Conservation (phyloP, 768 basidiomycete species). For the Pleurotus eryngii region DNA sequence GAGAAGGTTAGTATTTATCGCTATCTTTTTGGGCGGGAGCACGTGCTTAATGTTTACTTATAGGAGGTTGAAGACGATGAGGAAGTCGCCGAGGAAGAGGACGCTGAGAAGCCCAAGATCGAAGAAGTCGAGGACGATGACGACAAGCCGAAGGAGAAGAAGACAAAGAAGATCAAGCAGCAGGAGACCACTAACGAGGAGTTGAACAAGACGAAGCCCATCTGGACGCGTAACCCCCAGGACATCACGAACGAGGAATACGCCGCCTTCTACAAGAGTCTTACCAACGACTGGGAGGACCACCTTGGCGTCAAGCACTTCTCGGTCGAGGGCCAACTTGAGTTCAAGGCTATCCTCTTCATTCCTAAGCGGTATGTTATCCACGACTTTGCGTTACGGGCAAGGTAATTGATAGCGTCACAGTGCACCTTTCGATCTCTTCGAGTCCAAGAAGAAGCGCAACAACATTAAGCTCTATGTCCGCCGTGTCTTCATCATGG, state of each 20-base stretch:
- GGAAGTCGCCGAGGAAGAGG: constrained; percentile 69
- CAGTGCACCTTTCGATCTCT: constrained; percentile 98
- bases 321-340: constrained; percentile 99
- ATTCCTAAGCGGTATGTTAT: constrained; percentile 84
- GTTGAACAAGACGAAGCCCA: constrained; percentile 99
- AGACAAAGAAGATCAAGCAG: constrained; percentile 94
- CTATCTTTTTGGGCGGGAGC: not conserved
- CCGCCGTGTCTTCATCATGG: constrained; percentile 99
- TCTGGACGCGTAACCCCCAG: constrained; percentile 98
- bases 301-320: constrained; percentile 99
- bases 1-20: constrained; percentile 73
- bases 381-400: not conserved
- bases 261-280: constrained; percentile 96
- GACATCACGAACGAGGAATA: constrained; percentile 96
- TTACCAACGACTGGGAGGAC: constrained; percentile 99
- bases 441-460: constrained; percentile 99
- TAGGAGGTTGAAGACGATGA: constrained; percentile 88
- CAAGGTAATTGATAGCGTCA: constrained; percentile 7
- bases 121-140: constrained; percentile 84
- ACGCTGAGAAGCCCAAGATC: constrained; percentile 73
- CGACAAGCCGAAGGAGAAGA: constrained; percentile 84
- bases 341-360: constrained; percentile 99
- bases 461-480: constrained; percentile 99
- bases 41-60: constrained; percentile 8
- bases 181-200: constrained; percentile 87